Base-by-base conservation (phyloP, 495 filamentous ascomycete genomes). In the Opeltia flavorubescens region DNA sequence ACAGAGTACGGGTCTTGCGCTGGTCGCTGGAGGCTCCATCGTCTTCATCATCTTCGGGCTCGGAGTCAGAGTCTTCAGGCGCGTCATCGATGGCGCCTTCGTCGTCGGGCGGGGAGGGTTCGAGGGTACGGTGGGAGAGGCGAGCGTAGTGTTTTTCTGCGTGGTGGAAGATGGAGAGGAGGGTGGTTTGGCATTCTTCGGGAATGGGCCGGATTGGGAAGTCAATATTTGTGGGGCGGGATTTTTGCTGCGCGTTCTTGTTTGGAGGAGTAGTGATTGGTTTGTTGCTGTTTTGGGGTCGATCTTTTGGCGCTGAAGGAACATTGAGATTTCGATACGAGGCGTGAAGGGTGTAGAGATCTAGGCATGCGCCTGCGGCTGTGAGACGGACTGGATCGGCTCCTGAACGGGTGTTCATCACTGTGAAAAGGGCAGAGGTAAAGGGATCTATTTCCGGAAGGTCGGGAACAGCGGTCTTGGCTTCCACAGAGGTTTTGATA, bases 261-360 rank as follows among this genome's bases (percentile, higher is more conserved):
- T 50, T 75, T 62, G 46, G 75, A 70, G 27, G 67, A 61, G 8
- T 56, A 18, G 34, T 17, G 1, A 36, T 36, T 3, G 48, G 51
- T 49, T 58, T 57, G 15, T 55, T 43, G 27, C 50, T 69, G 60
- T 47, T 63, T 50, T 40, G 62, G 55, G 56, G 55, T 59, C 47
- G 63, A 53, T 46, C 65, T 57, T 58, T 59, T 42, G 51, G 44
- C 23, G 64, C n/a, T n/a, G n/a, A n/a, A n/a, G n/a, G n/a, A n/a
- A n/a, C n/a, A n/a, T n/a, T n/a, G n/a, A n/a, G n/a, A 55, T 64
- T 67, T 24, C 77, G 75, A 17, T 94, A 67, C 4, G 83, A 80
- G 34, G 81, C 73, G 52, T 94, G 91, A 11, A 89, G 61, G n/a
- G 79, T 80, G 55, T 83, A 76, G 3, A 94, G 59, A 46, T 96